Conservation (phyloP, 23 red algal species). For the Rhodosorus marinus region DNA sequence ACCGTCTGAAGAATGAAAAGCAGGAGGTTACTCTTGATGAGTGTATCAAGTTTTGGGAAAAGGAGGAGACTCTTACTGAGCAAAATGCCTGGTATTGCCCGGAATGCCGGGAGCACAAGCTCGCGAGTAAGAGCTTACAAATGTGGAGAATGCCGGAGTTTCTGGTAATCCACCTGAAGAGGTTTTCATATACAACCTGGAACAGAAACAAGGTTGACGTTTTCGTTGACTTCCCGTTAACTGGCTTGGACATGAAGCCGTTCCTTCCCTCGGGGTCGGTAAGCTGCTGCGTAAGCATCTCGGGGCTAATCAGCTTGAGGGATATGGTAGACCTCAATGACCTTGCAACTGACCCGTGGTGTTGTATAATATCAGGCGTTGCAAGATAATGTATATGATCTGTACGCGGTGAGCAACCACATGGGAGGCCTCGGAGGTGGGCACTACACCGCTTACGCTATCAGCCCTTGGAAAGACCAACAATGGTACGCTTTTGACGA, state of each 20-base stretch:
- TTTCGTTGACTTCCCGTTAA: constrained; percentile 20
- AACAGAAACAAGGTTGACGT: constrained; percentile 15
- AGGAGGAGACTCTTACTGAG: constrained; percentile 12
- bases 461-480: constrained; percentile 9
- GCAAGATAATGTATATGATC: constrained; percentile 8
- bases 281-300: too few species aligned
- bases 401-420: constrained; percentile 30
- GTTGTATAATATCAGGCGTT: too few species aligned
- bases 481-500: constrained; percentile 35
- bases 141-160: constrained; percentile 11
- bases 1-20: too few species aligned
- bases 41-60: constrained; percentile 12
- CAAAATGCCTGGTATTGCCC: constrained; percentile 36
- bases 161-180: constrained; percentile 27
- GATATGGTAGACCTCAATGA: too few species aligned
- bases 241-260: constrained; percentile 1
- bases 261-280: too few species aligned
- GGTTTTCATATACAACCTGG: constrained; percentile 20
- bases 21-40: constrained; percentile 2
- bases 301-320: too few species aligned
- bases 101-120: constrained; percentile 22
- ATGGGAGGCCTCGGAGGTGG: constrained; percentile 27
- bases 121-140: constrained; percentile 11
- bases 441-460: constrained; percentile 23
- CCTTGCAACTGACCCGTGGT: too few species aligned